These are phyloP conservation scores for Sporothrix pallida DNA, from an alignment of 2,329 filamentous ascomycete genomes.

Conservation along the genomic window DNA sequence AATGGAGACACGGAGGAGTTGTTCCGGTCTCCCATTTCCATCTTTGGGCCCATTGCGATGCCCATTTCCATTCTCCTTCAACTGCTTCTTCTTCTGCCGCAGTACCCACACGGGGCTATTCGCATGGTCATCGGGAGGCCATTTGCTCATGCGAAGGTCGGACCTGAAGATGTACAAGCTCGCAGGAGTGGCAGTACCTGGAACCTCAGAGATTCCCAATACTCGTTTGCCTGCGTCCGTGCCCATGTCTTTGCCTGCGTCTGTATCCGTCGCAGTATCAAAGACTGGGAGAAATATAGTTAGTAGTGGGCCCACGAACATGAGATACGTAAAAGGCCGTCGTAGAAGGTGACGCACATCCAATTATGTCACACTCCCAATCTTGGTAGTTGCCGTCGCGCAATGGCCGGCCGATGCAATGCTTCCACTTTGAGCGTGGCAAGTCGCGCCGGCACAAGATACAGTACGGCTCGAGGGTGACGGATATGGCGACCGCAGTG, in stretches of 20 bases:
- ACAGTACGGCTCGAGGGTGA: constrained; percentile 30
- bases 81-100: background rate
- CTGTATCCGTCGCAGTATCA: constrained; percentile 6
- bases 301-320: too few relatives aligned
- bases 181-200: background rate
- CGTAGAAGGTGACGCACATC: constrained; percentile 18
- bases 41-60: background rate
- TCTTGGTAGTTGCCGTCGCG: constrained; percentile 11
- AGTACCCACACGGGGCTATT: background rate
- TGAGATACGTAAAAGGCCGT: background rate
- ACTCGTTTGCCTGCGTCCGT: background rate
- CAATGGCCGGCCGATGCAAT: constrained; percentile 28
- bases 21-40: constrained; percentile 9
- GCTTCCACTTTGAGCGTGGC: constrained; percentile 25
- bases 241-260: background rate
- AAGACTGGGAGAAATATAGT: constrained; percentile 22
- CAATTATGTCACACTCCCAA: constrained; percentile 27
- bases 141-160: constrained; percentile 24
- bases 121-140: background rate
- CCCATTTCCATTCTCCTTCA: too few relatives aligned
- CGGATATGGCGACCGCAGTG: constrained; percentile 19
- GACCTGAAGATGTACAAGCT: constrained; percentile 28
- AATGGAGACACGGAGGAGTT: constrained; percentile 20
- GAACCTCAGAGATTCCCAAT: too few relatives aligned
- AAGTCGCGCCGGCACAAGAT: constrained; percentile 29